Percentiles rank a stretch among this genome's conserved stretches.
phyloP scores from a whole-genome alignment of 164 flowering plant species.

The Tetrastigma voinierianum region DNA sequence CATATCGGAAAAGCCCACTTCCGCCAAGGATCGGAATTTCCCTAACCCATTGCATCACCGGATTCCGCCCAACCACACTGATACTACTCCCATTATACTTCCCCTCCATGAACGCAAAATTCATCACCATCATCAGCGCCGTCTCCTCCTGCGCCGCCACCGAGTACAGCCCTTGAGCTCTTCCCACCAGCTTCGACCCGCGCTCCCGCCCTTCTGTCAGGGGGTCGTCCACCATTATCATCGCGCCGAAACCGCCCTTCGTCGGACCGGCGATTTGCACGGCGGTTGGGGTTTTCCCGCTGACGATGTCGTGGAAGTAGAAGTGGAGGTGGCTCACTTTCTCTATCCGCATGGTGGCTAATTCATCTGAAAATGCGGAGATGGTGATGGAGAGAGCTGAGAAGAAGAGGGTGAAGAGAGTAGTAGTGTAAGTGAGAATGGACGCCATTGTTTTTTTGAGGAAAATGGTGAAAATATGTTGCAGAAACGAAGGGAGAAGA shows the following conservation, averaged over 20 bases:
- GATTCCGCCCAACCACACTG: conserved; percentile 46
- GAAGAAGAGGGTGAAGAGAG: conserved; percentile 9
- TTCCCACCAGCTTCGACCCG: conserved; percentile 39
- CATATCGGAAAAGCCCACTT: conserved; percentile 21
- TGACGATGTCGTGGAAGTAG: conserved; percentile 53
- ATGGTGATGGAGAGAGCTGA: background rate
- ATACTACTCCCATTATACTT: conserved; percentile 46
- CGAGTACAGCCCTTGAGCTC: conserved; percentile 53
- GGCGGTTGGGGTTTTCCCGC: conserved; percentile 45
- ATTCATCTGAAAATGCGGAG: background rate
- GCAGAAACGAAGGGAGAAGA: no score
- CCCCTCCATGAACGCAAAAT: conserved; percentile 37
- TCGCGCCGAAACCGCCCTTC: conserved; percentile 29
- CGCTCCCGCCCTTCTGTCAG: conserved; percentile 36
- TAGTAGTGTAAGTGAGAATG: background rate
- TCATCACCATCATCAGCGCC: conserved; percentile 38
- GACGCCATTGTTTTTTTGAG: conserved; percentile 14
- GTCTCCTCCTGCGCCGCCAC: conserved; percentile 20
- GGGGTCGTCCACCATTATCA: conserved; percentile 38
- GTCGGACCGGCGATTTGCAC: conserved; percentile 21
- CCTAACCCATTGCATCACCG: conserved; percentile 14
- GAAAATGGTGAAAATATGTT: no score
- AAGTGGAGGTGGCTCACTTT: conserved; percentile 46
- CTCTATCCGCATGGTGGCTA: conserved; percentile 18
- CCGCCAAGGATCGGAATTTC: conserved; percentile 29